Percentiles rank a stretch among this genome's conserved stretches.
phyloP scores from a whole-genome alignment of 176 grass and related monocot species.

The Juncus effusus region DNA sequence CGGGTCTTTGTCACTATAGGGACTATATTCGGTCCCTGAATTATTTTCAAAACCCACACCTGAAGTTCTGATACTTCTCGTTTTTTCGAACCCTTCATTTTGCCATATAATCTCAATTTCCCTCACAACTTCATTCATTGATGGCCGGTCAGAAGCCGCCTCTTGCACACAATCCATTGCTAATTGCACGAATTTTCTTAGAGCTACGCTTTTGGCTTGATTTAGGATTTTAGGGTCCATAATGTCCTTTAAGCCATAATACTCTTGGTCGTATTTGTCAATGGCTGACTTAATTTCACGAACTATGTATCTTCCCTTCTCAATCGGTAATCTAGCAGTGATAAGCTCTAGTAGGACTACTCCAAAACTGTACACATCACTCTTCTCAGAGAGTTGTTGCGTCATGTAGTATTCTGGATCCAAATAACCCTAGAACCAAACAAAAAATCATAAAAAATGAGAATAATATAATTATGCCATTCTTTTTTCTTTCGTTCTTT shows the following conservation, averaged over 20 bases:
- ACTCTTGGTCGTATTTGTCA: conserved; percentile 42
- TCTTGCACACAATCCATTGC: conserved; percentile 67
- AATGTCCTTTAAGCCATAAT: conserved; percentile 52
- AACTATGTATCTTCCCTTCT: conserved; percentile 59
- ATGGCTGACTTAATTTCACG: conserved; percentile 56
- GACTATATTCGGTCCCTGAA: not conserved
- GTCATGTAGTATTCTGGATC: conserved; percentile 97
- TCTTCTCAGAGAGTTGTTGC: conserved; percentile 71
- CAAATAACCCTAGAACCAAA: conserved; percentile 54
- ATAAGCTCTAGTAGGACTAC: conserved; percentile 75
- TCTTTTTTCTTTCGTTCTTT: not conserved
- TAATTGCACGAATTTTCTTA: conserved; percentile 67
- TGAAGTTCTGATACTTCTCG: not conserved
- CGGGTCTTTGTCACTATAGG: conserved; percentile 20
- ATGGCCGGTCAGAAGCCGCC: conserved; percentile 41
- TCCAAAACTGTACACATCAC: conserved; percentile 80
- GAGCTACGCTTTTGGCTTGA: conserved; percentile 26
- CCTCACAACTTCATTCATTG: conserved; percentile 68
- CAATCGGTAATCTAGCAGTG: conserved; percentile 45
- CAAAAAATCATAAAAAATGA: conserved; percentile 1
- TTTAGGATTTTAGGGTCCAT: conserved; percentile 52
- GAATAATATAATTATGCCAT: not conserved
- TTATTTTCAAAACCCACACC: conserved; percentile 1
- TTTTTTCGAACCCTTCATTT: conserved; percentile 1
- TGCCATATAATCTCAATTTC: conserved; percentile 66